Conservation (phyloP, 306 rosid species). For the Rosa multiflora region DNA sequence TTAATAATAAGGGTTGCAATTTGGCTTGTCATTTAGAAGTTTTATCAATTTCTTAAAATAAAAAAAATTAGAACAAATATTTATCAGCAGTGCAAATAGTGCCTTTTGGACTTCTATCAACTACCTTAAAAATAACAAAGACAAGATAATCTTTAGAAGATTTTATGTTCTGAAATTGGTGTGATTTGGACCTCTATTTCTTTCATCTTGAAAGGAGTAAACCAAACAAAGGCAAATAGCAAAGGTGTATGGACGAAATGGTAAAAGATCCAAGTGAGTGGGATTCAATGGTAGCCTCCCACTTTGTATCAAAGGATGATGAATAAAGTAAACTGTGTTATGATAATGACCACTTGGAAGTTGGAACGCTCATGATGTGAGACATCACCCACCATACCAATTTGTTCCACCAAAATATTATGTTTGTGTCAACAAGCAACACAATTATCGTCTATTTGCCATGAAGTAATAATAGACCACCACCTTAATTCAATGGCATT, state of each 20-base stretch:
- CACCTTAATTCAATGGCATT: not conserved
- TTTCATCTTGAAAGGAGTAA: not conserved
- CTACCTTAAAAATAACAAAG: not conserved
- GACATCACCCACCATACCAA: slow-evolving; percentile 23
- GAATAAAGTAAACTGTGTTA: slow-evolving; percentile 13
- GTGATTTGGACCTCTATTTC: not conserved
- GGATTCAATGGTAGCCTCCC: slow-evolving; percentile 13
- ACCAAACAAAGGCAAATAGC: not conserved
- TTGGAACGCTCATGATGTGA: slow-evolving; percentile 22
- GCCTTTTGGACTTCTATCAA: not conserved
- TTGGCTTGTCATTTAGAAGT: too few relatives aligned
- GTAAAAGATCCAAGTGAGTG: slow-evolving; percentile 7
- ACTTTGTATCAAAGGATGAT: slow-evolving; percentile 7
- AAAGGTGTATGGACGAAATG: not conserved
- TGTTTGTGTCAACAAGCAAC: slow-evolving; percentile 19
- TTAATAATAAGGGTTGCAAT: too few relatives aligned
- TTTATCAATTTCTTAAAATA: too few relatives aligned
- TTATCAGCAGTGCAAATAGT: too few relatives aligned
- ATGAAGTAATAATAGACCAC: slow-evolving; percentile 1
- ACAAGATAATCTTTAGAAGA: not conserved
- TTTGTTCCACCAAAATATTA: slow-evolving; percentile 6
- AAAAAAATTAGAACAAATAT: too few relatives aligned
- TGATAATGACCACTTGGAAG: slow-evolving; percentile 20
- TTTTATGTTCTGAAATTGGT: not conserved
- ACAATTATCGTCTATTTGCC: slow-evolving; percentile 14